These are phyloP conservation scores for Spathaspora boniae DNA, from an alignment of 805 yeast genomes.

Conservation along the genomic window DNA sequence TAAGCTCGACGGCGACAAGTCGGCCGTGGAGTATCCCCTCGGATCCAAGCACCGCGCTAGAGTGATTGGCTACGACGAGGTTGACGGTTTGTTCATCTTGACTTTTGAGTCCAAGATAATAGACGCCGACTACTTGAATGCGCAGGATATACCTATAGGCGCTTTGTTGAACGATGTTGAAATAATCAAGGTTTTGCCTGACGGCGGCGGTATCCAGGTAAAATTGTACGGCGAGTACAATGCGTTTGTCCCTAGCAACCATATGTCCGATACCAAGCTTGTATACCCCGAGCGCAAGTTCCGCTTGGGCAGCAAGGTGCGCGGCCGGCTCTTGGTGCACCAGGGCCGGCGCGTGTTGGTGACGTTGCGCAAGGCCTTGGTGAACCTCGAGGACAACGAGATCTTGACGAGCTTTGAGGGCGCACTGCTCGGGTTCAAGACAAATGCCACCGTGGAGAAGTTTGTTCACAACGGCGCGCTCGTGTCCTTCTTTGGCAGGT, in stretches of 20 bases:
- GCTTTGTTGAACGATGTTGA: conserved; percentile 52
- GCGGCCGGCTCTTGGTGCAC: conserved; percentile 63
- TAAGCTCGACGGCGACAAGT: conserved; percentile 50
- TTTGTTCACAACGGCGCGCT: conserved; percentile 77
- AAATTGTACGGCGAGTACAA: conserved; percentile 63
- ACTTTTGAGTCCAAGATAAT: conserved; percentile 67
- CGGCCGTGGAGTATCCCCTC: conserved; percentile 46
- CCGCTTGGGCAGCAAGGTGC: conserved; percentile 78
- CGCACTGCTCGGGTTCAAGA: conserved; percentile 44
- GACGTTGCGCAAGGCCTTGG: conserved; percentile 82
- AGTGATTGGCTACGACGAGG: conserved; percentile 61
- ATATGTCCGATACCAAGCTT: conserved; percentile 80
- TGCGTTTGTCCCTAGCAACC: conserved; percentile 70
- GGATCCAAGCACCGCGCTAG: conserved; percentile 77
- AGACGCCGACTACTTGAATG: conserved; percentile 60
- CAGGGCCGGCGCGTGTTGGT: conserved; percentile 50
- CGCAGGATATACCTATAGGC: conserved; percentile 76
- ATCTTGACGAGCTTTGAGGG: conserved; percentile 40
- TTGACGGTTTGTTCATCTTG: conserved; percentile 66
- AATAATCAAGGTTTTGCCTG: conserved; percentile 53
- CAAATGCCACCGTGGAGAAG: conserved; percentile 71
- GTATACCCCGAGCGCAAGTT: conserved; percentile 90
- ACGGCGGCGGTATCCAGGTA: conserved; percentile 61
- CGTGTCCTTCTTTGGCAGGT: conserved; percentile 75
- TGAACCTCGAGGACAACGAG: conserved; percentile 57